Base-by-base conservation (phyloP, 2,329 filamentous ascomycete species). In the Xylaria polymorpha region DNA sequence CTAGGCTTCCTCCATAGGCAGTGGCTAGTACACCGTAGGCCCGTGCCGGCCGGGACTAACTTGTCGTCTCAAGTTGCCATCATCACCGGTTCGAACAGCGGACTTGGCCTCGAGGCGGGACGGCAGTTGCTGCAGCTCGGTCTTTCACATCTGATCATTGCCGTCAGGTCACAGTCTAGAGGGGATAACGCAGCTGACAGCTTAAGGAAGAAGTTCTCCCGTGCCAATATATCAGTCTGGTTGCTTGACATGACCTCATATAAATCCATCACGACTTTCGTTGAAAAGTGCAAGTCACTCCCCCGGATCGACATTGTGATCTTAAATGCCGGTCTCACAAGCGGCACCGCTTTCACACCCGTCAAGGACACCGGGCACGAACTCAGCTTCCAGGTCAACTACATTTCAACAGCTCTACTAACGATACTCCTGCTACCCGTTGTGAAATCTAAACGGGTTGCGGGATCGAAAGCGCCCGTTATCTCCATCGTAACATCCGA, bases 21-120 rank as follows among this genome's bases (percentile, higher is more conserved):
- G 66, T 75, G 68, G 68, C 22, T 74, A 2, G 25, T 68, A 20
- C 64, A 46, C 22, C 69, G 55, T 12, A 71, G 73, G 53, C 73
- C 74, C 8, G 53, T 73, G 4, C 73, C 74, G 9, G 20, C 66
- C 25, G 71, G 66, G 6, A 74, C 70, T 1, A 1, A 72, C 56
- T 74, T 82, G 61, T 69, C 72, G 0, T 79, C 78, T 9, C 75
- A 83, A 71, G 78, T 79, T 1, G 81, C 81, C 51, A 81, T 86
- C 48, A 76, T 86, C 10, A 85, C 84, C 0, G 84, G 84, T 0
- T 74, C 78, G 29, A 86, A 85, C 67, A 75, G 70, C 4, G 84
- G 85, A 0, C 73, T 86, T 0, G 85, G 85, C 4, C 74, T 84
- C n/a, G 83, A 85, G 74, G 72, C 79, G 2, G 78, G 79, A 7